Evolutionary conservation across 495 filamentous ascomycete genomes (phyloP), one percentile per base, ranked within the genome.

Genomic region (Aspergillus incahuasiensis): DNA sequence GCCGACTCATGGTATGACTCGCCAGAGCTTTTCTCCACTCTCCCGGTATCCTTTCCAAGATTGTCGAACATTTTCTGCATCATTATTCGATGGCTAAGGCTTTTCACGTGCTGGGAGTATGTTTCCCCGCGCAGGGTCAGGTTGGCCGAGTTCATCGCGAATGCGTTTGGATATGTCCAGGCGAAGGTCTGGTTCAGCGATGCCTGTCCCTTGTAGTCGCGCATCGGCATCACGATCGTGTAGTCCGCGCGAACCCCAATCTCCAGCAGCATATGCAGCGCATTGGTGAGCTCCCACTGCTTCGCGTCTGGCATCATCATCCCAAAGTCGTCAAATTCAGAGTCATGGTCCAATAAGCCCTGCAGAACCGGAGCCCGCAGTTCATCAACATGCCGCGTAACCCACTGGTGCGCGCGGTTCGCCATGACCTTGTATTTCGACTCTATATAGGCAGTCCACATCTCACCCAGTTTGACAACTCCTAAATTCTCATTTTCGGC

Each of bases 401-500:
- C 60, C 66, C 65, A 74, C 38, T 50, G 34, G 38, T 71, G 67
- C 5, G 70, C 63, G n/a, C 63, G 60, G n/a, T 57, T 54, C 11
- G 60, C 60, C 48, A 71, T 67, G 6, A 65, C 53, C 38, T 68
- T 52, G 32, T 60, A 66, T 12, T 66, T 61, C 0, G 51, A 49
- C 4, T 39, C 15, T 16, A 69, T 67, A 46, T 61, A 74, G 34
- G 62, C 52, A 9, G 60, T 58, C 69, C 69, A 74, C n/a, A n/a
- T n/a, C n/a, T n/a, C n/a, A n/a, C n/a, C n/a, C 0, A 71, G 58
- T 21, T 52, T 54, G 2, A 60, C 46, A 7, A 72, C n/a, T 25
- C 51, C 62, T 15, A 63, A 42, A 12, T 4, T 47, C 3, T 53
- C 30, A 21, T 54, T 30, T 0, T 45, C 55, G n/a, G n/a, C n/a